A percentile compares a stretch with the other conserved stretches of the same genome.
These are phyloP conservation scores for Digitaria exilis DNA, from an alignment of 202 grass and related monocot genomes.

Conservation along the genomic window DNA sequence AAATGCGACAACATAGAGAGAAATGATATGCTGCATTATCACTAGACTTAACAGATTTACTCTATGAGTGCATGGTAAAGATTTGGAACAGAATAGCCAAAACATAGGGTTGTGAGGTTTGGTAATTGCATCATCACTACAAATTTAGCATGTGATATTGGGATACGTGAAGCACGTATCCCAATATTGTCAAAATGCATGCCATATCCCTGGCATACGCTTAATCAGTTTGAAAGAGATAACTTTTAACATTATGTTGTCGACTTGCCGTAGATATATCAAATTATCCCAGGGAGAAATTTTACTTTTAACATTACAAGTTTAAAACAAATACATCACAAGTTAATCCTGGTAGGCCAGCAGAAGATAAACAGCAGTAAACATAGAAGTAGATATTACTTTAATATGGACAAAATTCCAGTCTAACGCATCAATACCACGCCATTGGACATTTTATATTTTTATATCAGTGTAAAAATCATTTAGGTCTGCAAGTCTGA, in stretches of 20 bases:
- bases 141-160: constrained; percentile 18
- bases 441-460: neutral
- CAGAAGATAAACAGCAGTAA: constrained; percentile 10
- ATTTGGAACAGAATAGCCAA: constrained; percentile 21
- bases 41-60: neutral
- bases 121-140: neutral
- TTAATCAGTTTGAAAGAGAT: constrained; percentile 1
- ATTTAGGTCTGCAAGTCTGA: constrained; percentile 6
- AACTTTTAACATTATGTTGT: too few relatives aligned
- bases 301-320: neutral
- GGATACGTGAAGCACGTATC: neutral
- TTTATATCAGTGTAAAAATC: constrained; percentile 21
- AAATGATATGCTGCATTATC: constrained; percentile 16
- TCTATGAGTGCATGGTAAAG: neutral
- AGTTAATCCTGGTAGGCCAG: constrained; percentile 12
- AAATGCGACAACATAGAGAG: constrained; percentile 13
- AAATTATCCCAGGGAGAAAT: neutral
- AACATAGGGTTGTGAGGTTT: constrained; percentile 20
- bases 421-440: neutral
- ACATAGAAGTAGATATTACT: neutral
- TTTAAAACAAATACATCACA: neutral
- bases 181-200: constrained; percentile 17
- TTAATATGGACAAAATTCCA: constrained; percentile 29
- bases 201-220: neutral
- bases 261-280: constrained; percentile 11